phyloP scores from a whole-genome alignment of 2,329 filamentous ascomycete genomes.

The Colletotrichum filicis region DNA sequence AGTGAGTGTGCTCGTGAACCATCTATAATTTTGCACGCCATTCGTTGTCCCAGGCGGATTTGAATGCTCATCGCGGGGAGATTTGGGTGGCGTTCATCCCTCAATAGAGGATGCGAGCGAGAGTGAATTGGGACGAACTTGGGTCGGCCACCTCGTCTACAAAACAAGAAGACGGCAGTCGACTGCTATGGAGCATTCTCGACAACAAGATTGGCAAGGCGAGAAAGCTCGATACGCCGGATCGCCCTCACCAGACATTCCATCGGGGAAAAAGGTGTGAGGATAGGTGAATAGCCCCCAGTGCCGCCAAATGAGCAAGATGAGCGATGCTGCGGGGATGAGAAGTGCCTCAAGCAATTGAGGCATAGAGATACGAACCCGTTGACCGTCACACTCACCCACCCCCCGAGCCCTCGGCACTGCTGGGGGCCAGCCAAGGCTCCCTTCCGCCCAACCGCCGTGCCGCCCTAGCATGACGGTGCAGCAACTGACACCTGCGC shows the following conservation, averaged over 20 bases:
- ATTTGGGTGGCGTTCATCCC: not conserved
- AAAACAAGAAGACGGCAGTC: too few species aligned
- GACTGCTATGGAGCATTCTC: not conserved
- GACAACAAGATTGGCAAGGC: not conserved
- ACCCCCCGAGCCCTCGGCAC: not conserved
- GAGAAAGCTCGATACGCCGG: not conserved
- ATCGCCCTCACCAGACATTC: not conserved
- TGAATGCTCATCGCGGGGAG: not conserved
- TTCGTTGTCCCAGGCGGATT: not conserved
- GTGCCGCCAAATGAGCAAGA: not conserved
- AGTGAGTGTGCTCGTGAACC: not conserved
- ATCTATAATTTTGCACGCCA: not conserved
- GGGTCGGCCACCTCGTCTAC: not conserved
- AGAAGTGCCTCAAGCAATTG: not conserved
- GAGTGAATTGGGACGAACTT: not conserved
- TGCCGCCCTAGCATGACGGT: conserved; percentile 17
- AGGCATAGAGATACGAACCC: not conserved
- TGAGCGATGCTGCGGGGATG: not conserved
- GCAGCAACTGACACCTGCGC: conserved; percentile 21
- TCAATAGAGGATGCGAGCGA: not conserved
- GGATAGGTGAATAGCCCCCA: not conserved
- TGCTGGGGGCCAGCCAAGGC: not conserved
- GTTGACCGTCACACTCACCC: not conserved
- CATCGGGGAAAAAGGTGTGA: not conserved
- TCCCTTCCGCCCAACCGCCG: not conserved